phyloP scores from a whole-genome alignment of 495 filamentous ascomycete genomes.

The Penicillium waksmanii region DNA sequence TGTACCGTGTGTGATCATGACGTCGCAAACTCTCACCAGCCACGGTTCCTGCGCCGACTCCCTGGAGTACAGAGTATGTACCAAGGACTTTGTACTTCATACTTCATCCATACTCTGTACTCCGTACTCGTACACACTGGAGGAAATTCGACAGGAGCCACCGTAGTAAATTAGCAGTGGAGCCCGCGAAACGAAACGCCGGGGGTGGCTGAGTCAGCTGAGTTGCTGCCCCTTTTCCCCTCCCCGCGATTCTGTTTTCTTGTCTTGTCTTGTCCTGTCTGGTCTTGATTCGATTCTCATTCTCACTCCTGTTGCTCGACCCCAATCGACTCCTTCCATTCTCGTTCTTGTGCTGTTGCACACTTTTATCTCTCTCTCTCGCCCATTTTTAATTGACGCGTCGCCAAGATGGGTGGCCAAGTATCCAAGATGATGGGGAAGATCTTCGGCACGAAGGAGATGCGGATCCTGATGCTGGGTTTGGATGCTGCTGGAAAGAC shows the following conservation, averaged over 20 bases:
- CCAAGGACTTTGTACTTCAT: neutral
- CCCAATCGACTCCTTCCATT: neutral
- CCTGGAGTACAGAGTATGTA: neutral
- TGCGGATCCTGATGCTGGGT: conserved; percentile 97
- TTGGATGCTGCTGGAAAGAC: conserved; percentile 98
- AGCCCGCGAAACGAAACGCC: conserved; percentile 13
- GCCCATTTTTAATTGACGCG: conserved; percentile 20
- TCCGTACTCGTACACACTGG: neutral
- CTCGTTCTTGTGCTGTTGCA: conserved; percentile 3
- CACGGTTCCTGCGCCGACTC: conserved; percentile 9
- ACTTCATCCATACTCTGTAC: neutral
- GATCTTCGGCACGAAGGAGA: conserved; percentile 98
- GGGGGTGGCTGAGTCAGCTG: conserved; percentile 31
- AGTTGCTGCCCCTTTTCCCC: conserved; percentile 47
- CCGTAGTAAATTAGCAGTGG: conserved; percentile 9
- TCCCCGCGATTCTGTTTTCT: conserved; percentile 29
- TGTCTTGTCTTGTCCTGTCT: neutral
- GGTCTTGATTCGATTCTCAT: neutral
- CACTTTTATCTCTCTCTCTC: neutral
- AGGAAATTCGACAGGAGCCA: neutral
- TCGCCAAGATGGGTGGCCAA: conserved; percentile 70
- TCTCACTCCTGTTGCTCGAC: no score
- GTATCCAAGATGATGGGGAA: conserved; percentile 92
- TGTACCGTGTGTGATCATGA: conserved; percentile 6
- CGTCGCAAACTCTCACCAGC: conserved; percentile 15